Evolutionary conservation across 345 rosid genomes (phyloP).

Genomic region (Chamaenerion angustifolium): DNA sequence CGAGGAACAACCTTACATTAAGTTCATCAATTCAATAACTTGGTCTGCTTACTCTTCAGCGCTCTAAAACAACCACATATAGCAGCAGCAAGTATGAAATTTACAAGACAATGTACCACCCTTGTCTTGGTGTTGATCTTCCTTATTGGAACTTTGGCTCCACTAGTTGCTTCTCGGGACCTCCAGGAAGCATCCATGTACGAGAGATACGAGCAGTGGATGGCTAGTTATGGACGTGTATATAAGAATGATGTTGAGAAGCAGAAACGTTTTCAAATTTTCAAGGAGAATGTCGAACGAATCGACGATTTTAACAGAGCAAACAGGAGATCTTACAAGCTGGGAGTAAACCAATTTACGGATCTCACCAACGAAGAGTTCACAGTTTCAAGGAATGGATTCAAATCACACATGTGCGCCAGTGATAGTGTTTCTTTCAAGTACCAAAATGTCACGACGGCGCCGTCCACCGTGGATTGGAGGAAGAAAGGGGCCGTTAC

Average conservation of each 20-base stretch:
- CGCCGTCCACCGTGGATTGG: conserved; percentile 29
- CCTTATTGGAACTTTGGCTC: not conserved
- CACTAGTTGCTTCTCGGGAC: conserved; percentile 7
- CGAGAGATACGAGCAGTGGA: conserved; percentile 23
- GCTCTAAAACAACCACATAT: no score
- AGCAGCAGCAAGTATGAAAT: no score
- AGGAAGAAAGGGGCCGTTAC: conserved; percentile 37
- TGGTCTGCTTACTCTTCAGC: no score
- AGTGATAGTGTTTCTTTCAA: conserved; percentile 5
- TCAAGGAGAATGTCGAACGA: conserved; percentile 11
- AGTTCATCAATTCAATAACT: no score
- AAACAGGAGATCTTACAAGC: conserved; percentile 18
- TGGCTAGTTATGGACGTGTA: conserved; percentile 11
- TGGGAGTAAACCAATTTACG: conserved; percentile 26
- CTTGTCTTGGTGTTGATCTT: conserved; percentile 3
- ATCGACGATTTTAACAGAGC: conserved; percentile 16
- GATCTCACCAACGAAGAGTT: conserved; percentile 39
- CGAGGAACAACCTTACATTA: no score
- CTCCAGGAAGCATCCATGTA: conserved; percentile 9
- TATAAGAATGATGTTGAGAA: conserved; percentile 12
- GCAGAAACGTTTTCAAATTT: conserved; percentile 13
- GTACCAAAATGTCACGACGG: conserved; percentile 18
- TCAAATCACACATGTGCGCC: not conserved
- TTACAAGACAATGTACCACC: not conserved
- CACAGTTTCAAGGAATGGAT: conserved; percentile 19